Base-by-base conservation (phyloP, 768 basidiomycete genomes). In the Tricholoma furcatifolium region DNA sequence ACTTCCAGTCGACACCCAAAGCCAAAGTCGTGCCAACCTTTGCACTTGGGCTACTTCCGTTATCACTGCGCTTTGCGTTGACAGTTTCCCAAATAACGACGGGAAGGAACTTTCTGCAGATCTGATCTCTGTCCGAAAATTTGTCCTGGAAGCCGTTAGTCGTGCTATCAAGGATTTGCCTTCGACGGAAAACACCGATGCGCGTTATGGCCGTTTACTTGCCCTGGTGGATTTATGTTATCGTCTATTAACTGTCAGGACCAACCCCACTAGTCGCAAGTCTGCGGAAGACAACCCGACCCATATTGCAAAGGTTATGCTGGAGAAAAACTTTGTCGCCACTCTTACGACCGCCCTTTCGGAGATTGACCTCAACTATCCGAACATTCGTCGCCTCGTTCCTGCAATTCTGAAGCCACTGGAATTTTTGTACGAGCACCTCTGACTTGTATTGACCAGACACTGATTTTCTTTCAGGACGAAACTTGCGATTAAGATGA, bases 401-500 rank as follows among this genome's bases (percentile, higher is more conserved):
- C 85, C 87, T 14, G 85, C 91, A 0, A 84, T 99, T 53, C 74
- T 99, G 40, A 83, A 87, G 12, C 95, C 97, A 6, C 71, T 99
- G 45, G 94, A 98, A 61, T 82, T 87, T 60, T 68, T 99, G 94
- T 94, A 68, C 70, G 91, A 34, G 8, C 43, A 17, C 17, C 41
- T 17, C 38, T 32, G 36, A 10, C 65, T 41, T 14, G 6, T 36
- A 34, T 56, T 59, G 50, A 60, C 51, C 12, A 49, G 43, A 42
- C 56, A 55, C 51, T 50, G 17, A 56, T 12, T n/a, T 2, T 50
- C 2, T 18, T 24, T 21, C 42, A 96, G 93, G 46, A 91, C 97
- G 15, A 97, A 96, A 67, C 79, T 95, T 49, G 95, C 96, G n/a
- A 98, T 97, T 70, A 98, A 96, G 70, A 95, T 98, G 91, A 96